A percentile compares a stretch with the other conserved stretches of the same genome.
Evolutionary conservation across 1,284 basidiomycete species (phyloP).

Genomic region (Earliella scabrosa): DNA sequence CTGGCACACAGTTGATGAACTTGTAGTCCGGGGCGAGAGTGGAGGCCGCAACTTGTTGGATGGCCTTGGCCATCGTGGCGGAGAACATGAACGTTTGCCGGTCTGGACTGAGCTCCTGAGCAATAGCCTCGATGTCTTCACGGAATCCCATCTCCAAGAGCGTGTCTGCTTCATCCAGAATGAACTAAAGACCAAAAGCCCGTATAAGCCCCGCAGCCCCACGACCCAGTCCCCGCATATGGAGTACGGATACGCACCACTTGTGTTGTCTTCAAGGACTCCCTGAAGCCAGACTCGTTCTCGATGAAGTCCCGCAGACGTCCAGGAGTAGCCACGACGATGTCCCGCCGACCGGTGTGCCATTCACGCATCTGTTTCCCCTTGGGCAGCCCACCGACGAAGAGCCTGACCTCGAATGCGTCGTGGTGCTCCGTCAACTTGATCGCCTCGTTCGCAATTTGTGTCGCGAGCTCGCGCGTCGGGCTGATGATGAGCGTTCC

Average conservation of each 20-base stretch:
- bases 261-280: slow-evolving; percentile 59
- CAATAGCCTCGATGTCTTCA: slow-evolving; percentile 84
- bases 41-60: slow-evolving; percentile 63
- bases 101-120: slow-evolving; percentile 69
- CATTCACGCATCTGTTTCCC: slow-evolving; percentile 71
- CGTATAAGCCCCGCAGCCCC: no score
- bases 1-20: slow-evolving; percentile 67
- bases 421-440: slow-evolving; percentile 70
- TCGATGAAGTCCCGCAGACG: slow-evolving; percentile 83
- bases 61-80: slow-evolving; percentile 76
- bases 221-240: no score
- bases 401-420: slow-evolving; percentile 73
- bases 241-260: slow-evolving; percentile 47
- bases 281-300: slow-evolving; percentile 60
- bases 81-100: slow-evolving; percentile 96
- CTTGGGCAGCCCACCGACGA: slow-evolving; percentile 84
- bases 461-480: slow-evolving; percentile 92
- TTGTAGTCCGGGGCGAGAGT: slow-evolving; percentile 57
- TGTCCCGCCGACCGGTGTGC: slow-evolving; percentile 71
- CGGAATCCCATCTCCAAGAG: slow-evolving; percentile 97
- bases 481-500: slow-evolving; percentile 91
- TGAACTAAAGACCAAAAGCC: no score
- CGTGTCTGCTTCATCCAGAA: slow-evolving; percentile 96
- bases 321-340: slow-evolving; percentile 94
- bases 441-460: slow-evolving; percentile 88